A percentile compares a stretch with the other conserved stretches of the same genome.
Conservation (phyloP, 1,284 basidiomycete species). For the Ustanciosporium gigantosporum region DNA sequence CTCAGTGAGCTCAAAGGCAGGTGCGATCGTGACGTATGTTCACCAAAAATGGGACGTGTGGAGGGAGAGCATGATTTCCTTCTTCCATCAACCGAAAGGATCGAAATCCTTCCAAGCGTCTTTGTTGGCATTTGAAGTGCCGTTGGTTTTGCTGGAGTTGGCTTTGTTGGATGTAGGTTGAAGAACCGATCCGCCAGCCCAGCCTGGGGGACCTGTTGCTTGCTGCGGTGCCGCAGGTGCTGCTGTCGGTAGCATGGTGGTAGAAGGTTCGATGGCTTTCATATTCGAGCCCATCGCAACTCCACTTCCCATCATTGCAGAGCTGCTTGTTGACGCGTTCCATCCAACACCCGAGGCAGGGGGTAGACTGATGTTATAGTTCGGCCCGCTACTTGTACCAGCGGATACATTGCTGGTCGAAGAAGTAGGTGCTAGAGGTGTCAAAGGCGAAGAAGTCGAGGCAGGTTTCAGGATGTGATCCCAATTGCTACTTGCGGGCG, state of each 20-base stretch:
- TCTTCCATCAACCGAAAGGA: too few relatives aligned
- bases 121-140: too few relatives aligned
- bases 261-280: too few relatives aligned
- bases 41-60: too few relatives aligned
- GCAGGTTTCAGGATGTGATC: slow-evolving; percentile 16
- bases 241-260: neutral
- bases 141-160: neutral
- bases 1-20: too few relatives aligned
- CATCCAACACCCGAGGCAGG: slow-evolving; percentile 26
- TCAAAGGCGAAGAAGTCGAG: slow-evolving; percentile 2
- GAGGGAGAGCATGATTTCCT: too few relatives aligned
- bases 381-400: slow-evolving; percentile 26
- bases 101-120: slow-evolving; percentile 50
- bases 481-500: slow-evolving; percentile 10
- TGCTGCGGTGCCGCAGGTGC: neutral
- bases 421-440: neutral
- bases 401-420: neutral
- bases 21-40: too few relatives aligned
- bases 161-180: slow-evolving; percentile 24
- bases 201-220: slow-evolving; percentile 9
- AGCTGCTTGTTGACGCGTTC: too few relatives aligned
- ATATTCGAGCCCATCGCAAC: too few relatives aligned
- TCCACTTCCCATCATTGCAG: too few relatives aligned
- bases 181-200: slow-evolving; percentile 32
- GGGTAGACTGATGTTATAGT: slow-evolving; percentile 46